Percentiles rank a stretch among this genome's conserved stretches.
These are phyloP conservation scores for Zostera marina DNA, from an alignment of 116 monocot genomes.

Conservation along the genomic window DNA sequence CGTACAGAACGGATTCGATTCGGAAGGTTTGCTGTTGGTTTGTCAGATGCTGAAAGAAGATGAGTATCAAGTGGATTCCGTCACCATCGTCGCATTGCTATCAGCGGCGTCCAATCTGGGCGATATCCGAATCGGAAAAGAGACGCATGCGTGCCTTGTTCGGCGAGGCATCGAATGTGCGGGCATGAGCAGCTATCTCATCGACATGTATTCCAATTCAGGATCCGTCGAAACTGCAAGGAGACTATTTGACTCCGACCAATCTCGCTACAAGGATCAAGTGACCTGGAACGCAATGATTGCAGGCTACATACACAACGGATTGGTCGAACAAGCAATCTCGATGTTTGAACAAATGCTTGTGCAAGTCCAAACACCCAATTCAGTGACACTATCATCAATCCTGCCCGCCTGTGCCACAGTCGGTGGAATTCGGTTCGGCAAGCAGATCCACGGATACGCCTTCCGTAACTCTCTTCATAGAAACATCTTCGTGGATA, in stretches of 20 bases:
- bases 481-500: slow-evolving; percentile 62
- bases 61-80: slow-evolving; percentile 28
- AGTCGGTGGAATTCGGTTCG: slow-evolving; percentile 33
- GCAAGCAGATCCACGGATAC: slow-evolving; percentile 68
- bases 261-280: slow-evolving; percentile 32
- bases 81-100: slow-evolving; percentile 59
- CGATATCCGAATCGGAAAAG: slow-evolving; percentile 41
- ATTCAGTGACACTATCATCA: slow-evolving; percentile 55
- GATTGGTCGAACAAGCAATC: slow-evolving; percentile 29
- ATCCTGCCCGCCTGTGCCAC: slow-evolving; percentile 63
- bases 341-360: slow-evolving; percentile 48
- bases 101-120: slow-evolving; percentile 80
- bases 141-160: slow-evolving; percentile 69
- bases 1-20: slow-evolving; percentile 67
- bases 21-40: slow-evolving; percentile 53
- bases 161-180: slow-evolving; percentile 49
- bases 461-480: slow-evolving; percentile 40
- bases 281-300: slow-evolving; percentile 99
- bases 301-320: slow-evolving; percentile 51
- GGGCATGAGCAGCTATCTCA: slow-evolving; percentile 82
- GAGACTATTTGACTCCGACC: slow-evolving; percentile 32
- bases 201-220: slow-evolving; percentile 89
- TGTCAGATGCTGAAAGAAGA: slow-evolving; percentile 79
- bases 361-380: slow-evolving; percentile 24
- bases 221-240: slow-evolving; percentile 45